A percentile compares a stretch with the other conserved stretches of the same genome.
Conservation (phyloP, 83 land plant species). For the Isoetes engelmannii region DNA sequence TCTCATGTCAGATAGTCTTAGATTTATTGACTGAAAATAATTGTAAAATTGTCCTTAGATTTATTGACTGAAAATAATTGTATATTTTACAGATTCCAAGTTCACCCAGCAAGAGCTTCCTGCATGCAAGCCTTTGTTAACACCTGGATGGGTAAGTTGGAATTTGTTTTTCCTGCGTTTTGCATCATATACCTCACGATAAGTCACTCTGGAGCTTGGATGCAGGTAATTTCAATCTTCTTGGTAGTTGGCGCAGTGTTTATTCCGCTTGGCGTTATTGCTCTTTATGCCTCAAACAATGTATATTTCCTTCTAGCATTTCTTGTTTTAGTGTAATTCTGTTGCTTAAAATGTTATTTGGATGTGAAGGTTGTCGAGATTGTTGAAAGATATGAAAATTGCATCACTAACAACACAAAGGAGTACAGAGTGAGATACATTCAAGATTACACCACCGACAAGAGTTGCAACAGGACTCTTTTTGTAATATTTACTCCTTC, state of each 20-base stretch:
- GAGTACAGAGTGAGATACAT: conserved; percentile 37
- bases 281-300: neutral
- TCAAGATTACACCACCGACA: conserved; percentile 31
- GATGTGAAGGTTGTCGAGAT: conserved; percentile 43
- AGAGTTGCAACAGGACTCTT: conserved; percentile 31
- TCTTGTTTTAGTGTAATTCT: neutral
- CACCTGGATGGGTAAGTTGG: conserved; percentile 56
- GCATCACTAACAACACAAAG: conserved; percentile 8
- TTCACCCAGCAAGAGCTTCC: conserved; percentile 84
- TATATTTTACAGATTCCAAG: conserved; percentile 41
- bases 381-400: conserved; percentile 46
- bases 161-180: neutral
- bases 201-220: too few species aligned
- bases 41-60: neutral
- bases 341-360: neutral
- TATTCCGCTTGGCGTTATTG: conserved; percentile 2
- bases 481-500: neutral
- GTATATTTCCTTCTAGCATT: neutral
- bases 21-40: too few species aligned
- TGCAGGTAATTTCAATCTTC: conserved; percentile 3
- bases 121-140: conserved; percentile 73
- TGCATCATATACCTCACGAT: neutral
- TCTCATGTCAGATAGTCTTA: too few species aligned
- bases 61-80: too few species aligned
- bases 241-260: conserved; percentile 3